A percentile compares a stretch with the other conserved stretches of the same genome.
Conservation (phyloP, 345 rosid species). For the Litchi chinensis region DNA sequence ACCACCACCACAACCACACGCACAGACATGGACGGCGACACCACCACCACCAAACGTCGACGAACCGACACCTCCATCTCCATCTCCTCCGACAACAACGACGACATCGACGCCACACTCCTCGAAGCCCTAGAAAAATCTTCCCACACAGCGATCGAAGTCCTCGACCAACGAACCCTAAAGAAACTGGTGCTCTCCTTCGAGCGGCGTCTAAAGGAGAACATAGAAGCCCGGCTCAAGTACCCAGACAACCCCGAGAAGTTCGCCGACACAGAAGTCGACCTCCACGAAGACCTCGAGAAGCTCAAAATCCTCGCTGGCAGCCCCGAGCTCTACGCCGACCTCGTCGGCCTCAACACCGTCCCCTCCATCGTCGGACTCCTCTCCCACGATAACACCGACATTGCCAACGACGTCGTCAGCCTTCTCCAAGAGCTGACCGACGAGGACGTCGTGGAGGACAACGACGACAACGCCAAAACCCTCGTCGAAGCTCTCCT, state of each 20-base stretch:
- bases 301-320: constrained; percentile 92
- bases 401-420: constrained; percentile 87
- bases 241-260: constrained; percentile 86
- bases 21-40: constrained; percentile 32
- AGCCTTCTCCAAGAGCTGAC: constrained; percentile 88
- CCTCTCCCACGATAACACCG: constrained; percentile 85
- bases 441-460: constrained; percentile 87
- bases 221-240: constrained; percentile 96
- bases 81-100: constrained; percentile 18
- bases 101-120: constrained; percentile 65
- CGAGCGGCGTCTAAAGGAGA: constrained; percentile 95
- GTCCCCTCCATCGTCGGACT: constrained; percentile 80
- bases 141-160: constrained; percentile 63
- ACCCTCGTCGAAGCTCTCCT: constrained; percentile 67
- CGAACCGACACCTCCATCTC: constrained; percentile 30
- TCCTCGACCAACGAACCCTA: constrained; percentile 74
- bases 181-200: constrained; percentile 89
- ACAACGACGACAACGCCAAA: constrained; percentile 83
- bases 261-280: constrained; percentile 87
- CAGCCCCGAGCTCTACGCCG: constrained; percentile 92
- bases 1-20: neutral
- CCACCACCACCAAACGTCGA: constrained; percentile 33
- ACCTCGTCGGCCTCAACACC: constrained; percentile 68
- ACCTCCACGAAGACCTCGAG: constrained; percentile 85
- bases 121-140: constrained; percentile 88